Base-by-base conservation (phyloP, 208 protist species). In the Porcisia hertigi region DNA sequence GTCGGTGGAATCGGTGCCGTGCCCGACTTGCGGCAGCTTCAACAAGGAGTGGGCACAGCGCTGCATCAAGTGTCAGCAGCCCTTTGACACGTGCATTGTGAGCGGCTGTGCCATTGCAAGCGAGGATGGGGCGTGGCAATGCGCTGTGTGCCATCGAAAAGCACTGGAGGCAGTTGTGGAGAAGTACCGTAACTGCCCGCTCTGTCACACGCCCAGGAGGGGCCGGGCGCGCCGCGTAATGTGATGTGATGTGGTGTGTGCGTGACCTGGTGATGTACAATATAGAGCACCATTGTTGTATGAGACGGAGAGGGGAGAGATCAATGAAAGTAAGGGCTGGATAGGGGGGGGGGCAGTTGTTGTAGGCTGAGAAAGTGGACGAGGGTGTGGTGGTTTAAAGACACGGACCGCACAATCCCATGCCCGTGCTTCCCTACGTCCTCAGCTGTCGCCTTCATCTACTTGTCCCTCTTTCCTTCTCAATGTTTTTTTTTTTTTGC, bases 21-120 rank as follows among this genome's bases (percentile, higher is more conserved):
- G 97, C 80, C 82, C 86, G 49, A 87, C 81, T 9, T 99, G 98
- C 75, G 81, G 88, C 36, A 85, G 86, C 23, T 92, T 91, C 71
- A 97, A 97, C 73, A 93, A 94, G 73, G 98, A 99, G 71, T 99
- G 97, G 93, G 91, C 91, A 5, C 72, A 80, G 12, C 71, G 60
- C 47, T 99, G 97, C 74, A 78, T 81, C 55, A 86, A 88, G 73
- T 99, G 97, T 82, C 81, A 92, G 70, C 75, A 93, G 66, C 80
- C 80, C 12, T 98, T 99, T 67, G 78, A 75, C 59, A 84, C 92
- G 43, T 99, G 96, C 86, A 88, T 99, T 36, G 84, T 92, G 43
- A 94, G 90, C 41, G 97, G 97, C 41, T 84, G 90, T 57, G 86
- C 86, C 73, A 96, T 98, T 60, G 74, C 83, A 2, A 73, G 75